Evolutionary conservation across 148 eudicot genomes (phyloP).

Genomic region (Linanthus parryae): DNA sequence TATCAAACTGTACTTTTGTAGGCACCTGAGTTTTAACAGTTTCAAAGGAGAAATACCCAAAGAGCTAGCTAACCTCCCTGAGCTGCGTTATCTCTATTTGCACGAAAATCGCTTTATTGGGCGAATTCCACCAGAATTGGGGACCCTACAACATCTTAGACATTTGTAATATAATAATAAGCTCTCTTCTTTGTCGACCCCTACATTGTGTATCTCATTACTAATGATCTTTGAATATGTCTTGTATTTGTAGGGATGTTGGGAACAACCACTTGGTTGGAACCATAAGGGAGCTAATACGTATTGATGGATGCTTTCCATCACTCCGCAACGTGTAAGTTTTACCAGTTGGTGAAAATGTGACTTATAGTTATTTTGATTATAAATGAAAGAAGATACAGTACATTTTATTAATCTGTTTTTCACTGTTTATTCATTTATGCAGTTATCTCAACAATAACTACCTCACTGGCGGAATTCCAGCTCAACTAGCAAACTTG

Average conservation of each 20-base stretch:
- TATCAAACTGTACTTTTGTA: conserved; percentile 18
- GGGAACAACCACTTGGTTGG: conserved; percentile 94
- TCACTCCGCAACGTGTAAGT: conserved; percentile 92
- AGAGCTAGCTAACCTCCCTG: conserved; percentile 91
- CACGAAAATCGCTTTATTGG: conserved; percentile 91
- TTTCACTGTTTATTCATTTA: conserved; percentile 2
- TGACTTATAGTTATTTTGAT: too few species aligned
- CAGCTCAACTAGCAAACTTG: conserved; percentile 85
- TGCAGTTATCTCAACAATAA: conserved; percentile 82
- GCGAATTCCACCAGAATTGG: conserved; percentile 90
- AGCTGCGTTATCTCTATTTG: conserved; percentile 69
- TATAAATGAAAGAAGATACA: too few species aligned
- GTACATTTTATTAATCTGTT: not conserved
- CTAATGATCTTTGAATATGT: conserved; percentile 5
- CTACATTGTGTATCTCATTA: not conserved
- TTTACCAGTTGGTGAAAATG: too few species aligned
- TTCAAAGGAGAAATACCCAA: conserved; percentile 94
- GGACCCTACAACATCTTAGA: conserved; percentile 65
- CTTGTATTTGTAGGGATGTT: conserved; percentile 53
- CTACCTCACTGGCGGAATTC: conserved; percentile 90
- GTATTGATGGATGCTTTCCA: conserved; percentile 93
- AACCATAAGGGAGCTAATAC: conserved; percentile 92
- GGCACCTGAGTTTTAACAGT: conserved; percentile 91
- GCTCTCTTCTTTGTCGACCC: not conserved
- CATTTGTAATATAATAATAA: conserved; percentile 62